phyloP scores from a whole-genome alignment of 202 grass and related monocot genomes.

The Carex arenaria region DNA sequence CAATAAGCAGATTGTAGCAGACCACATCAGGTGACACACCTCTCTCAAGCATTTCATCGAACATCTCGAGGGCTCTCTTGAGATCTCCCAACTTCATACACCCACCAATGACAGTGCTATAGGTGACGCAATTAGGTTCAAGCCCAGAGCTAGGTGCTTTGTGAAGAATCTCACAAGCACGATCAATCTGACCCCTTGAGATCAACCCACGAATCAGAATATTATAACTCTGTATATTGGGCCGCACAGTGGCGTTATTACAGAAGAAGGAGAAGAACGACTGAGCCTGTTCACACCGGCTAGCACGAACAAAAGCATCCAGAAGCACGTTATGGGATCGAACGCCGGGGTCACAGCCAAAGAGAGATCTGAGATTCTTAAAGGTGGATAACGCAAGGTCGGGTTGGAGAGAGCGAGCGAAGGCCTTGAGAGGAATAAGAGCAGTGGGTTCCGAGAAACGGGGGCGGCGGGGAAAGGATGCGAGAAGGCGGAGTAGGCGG shows the following conservation, averaged over 20 bases:
- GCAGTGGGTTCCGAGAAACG: constrained; percentile 63
- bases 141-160: constrained; percentile 29
- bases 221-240: constrained; percentile 87
- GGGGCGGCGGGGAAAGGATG: constrained; percentile 30
- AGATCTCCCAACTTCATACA: constrained; percentile 38
- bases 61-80: constrained; percentile 43
- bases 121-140: constrained; percentile 57
- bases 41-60: constrained; percentile 73
- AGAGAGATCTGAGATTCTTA: constrained; percentile 41
- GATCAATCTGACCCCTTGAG: constrained; percentile 39
- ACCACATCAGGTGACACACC: constrained; percentile 50
- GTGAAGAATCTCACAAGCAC: constrained; percentile 44
- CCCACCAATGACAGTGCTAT: constrained; percentile 58
- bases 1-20: constrained; percentile 70
- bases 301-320: constrained; percentile 69
- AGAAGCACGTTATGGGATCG: constrained; percentile 79
- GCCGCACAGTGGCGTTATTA: constrained; percentile 42
- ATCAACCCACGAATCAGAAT: constrained; percentile 81
- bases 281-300: constrained; percentile 51
- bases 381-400: constrained; percentile 69
- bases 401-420: constrained; percentile 70
- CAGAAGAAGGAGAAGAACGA: constrained; percentile 70
- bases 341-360: constrained; percentile 68
- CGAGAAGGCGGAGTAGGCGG: constrained; percentile 36
- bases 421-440: constrained; percentile 57